Conservation (phyloP, 306 rosid species). For the Argentina anserina region DNA sequence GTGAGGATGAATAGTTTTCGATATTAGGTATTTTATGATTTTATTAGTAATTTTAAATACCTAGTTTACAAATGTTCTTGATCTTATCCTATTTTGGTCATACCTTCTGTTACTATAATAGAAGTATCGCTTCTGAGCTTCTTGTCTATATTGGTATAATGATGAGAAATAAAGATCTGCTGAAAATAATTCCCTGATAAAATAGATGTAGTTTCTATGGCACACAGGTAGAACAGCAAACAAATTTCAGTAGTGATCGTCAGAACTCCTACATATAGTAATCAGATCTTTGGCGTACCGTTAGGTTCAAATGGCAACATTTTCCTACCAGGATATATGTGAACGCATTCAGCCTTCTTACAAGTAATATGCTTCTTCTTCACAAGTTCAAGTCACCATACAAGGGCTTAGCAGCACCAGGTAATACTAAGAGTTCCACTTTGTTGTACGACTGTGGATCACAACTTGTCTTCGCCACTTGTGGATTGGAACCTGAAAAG, state of each 20-base stretch:
- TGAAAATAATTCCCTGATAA: background rate
- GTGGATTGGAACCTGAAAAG: slow-evolving; percentile 55
- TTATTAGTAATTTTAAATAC: too few relatives aligned
- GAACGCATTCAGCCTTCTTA: too few relatives aligned
- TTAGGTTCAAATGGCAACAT: too few relatives aligned
- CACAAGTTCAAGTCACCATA: background rate
- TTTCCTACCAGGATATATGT: too few relatives aligned
- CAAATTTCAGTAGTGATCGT: background rate
- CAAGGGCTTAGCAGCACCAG: background rate
- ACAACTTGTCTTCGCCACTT: slow-evolving; percentile 82
- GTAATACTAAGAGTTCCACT: slow-evolving; percentile 17
- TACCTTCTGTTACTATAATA: background rate
- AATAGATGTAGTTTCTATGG: background rate
- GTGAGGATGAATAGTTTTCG: background rate
- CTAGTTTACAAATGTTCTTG: background rate
- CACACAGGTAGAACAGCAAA: background rate
- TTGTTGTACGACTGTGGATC: slow-evolving; percentile 26
- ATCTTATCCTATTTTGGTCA: background rate
- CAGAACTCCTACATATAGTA: background rate
- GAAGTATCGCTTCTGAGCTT: background rate
- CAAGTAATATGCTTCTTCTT: too few relatives aligned
- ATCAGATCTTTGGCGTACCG: too few relatives aligned
- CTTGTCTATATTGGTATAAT: background rate
- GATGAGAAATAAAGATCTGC: background rate
- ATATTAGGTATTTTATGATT: slow-evolving; percentile 2